Percentiles rank a stretch among this genome's conserved stretches.
Conservation (phyloP, 129 eudicot species). For the Deinandra increscens region DNA sequence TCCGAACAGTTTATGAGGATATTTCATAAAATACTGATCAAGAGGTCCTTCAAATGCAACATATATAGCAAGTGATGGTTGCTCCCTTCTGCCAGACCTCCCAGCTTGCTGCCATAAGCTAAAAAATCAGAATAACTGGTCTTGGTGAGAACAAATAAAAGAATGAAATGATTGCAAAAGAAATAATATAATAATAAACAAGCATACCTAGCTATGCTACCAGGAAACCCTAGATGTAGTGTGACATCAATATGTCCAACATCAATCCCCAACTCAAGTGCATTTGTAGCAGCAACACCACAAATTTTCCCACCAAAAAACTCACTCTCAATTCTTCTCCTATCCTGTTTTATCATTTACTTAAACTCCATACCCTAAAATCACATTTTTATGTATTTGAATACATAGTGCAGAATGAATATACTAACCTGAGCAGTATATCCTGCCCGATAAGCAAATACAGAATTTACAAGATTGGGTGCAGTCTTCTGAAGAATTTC, state of each 20-base stretch:
- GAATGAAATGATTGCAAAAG: background rate
- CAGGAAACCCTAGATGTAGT: conserved; percentile 96
- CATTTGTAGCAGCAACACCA: conserved; percentile 97
- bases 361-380: background rate
- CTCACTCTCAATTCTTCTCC: conserved; percentile 82
- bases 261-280: conserved; percentile 96
- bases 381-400: conserved; percentile 6
- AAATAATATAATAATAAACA: conserved; percentile 12
- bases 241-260: conserved; percentile 96
- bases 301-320: conserved; percentile 67
- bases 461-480: conserved; percentile 57
- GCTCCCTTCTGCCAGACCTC: conserved; percentile 95
- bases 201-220: conserved; percentile 85
- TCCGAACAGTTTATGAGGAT: conserved; percentile 71
- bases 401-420: conserved; percentile 5
- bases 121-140: conserved; percentile 7
- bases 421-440: conserved; percentile 76
- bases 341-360: conserved; percentile 52
- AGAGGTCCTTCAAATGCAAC: conserved; percentile 99
- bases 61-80: conserved; percentile 82
- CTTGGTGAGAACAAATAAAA: conserved; percentile 15
- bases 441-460: conserved; percentile 83
- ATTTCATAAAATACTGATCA: conserved; percentile 93
- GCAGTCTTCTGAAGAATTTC: conserved; percentile 84
- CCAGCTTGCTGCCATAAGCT: conserved; percentile 99